phyloP scores from a whole-genome alignment of 1,139 yeast species.

The Geotrichum macrosporum region DNA sequence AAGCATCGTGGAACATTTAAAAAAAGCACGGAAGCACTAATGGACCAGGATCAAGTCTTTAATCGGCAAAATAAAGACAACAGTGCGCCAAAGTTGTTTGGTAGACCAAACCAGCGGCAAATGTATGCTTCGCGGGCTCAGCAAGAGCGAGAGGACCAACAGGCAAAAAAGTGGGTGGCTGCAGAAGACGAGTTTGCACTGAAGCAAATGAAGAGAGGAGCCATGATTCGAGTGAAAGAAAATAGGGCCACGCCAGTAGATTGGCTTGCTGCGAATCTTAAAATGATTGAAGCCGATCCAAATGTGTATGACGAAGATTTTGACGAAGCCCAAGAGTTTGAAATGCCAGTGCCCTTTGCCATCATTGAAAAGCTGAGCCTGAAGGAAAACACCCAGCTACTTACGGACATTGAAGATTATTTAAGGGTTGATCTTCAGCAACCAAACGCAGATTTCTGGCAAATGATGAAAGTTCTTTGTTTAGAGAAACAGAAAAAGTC shows the following conservation, averaged over 20 bases:
- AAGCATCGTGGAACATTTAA: not conserved
- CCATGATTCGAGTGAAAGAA: slow-evolving; percentile 35
- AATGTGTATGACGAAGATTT: slow-evolving; percentile 24
- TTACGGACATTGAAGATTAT: slow-evolving; percentile 26
- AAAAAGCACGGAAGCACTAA: not conserved
- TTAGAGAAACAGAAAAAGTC: slow-evolving; percentile 10
- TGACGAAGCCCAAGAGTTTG: slow-evolving; percentile 25
- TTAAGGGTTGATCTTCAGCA: slow-evolving; percentile 24
- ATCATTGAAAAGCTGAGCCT: slow-evolving; percentile 24
- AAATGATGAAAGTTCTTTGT: slow-evolving; percentile 19
- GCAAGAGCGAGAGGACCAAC: slow-evolving; percentile 23
- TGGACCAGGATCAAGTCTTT: not conserved
- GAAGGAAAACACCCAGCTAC: slow-evolving; percentile 24
- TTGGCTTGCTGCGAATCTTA: slow-evolving; percentile 30
- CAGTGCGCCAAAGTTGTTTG: not conserved
- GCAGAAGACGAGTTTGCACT: slow-evolving; percentile 37
- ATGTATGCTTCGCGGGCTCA: slow-evolving; percentile 18
- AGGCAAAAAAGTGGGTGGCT: slow-evolving; percentile 33
- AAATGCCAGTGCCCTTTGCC: slow-evolving; percentile 26
- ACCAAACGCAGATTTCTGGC: slow-evolving; percentile 30
- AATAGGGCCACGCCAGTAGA: slow-evolving; percentile 33
- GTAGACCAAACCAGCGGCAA: slow-evolving; percentile 5
- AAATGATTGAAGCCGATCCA: slow-evolving; percentile 26
- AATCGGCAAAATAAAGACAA: not conserved
- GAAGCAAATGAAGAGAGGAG: slow-evolving; percentile 35